These are phyloP conservation scores for Tetracladium setigerum DNA, from an alignment of 495 filamentous ascomycete genomes.

Conservation along the genomic window DNA sequence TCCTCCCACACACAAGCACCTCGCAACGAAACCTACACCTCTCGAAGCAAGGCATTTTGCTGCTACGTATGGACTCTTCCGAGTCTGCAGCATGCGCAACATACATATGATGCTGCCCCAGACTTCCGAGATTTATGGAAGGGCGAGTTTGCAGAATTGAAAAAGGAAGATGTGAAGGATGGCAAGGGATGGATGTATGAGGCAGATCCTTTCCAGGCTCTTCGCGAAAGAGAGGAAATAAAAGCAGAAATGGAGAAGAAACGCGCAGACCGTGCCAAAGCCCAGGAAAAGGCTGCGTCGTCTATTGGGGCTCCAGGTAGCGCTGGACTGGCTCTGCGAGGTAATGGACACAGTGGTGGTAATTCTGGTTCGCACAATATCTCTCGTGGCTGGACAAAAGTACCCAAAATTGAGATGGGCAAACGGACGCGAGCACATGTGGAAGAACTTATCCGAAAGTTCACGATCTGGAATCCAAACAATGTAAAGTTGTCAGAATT, in stretches of 20 bases:
- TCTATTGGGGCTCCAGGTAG: slow-evolving; percentile 34
- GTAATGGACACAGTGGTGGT: slow-evolving; percentile 22
- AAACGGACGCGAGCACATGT: slow-evolving; percentile 65
- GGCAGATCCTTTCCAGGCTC: slow-evolving; percentile 81
- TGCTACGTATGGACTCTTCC: slow-evolving; percentile 81
- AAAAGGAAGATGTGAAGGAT: slow-evolving; percentile 64
- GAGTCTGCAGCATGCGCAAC: slow-evolving; percentile 90
- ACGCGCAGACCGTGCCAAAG: slow-evolving; percentile 49
- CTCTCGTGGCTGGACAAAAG: slow-evolving; percentile 68
- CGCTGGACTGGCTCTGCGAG: slow-evolving; percentile 17
- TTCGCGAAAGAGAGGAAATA: slow-evolving; percentile 70
- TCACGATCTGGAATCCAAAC: slow-evolving; percentile 82
- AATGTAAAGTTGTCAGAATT: slow-evolving; percentile 50
- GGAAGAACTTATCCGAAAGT: slow-evolving; percentile 66
- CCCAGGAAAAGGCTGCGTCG: slow-evolving; percentile 54
- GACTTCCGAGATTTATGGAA: slow-evolving; percentile 84
- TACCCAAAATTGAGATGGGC: slow-evolving; percentile 90
- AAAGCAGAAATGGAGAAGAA: slow-evolving; percentile 67
- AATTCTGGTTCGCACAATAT: slow-evolving; percentile 28
- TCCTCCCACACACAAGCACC: slow-evolving; percentile 62
- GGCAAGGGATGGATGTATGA: slow-evolving; percentile 90
- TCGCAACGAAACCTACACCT: slow-evolving; percentile 61
- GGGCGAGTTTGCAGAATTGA: slow-evolving; percentile 69
- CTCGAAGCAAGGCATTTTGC: slow-evolving; percentile 90
- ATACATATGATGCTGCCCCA: slow-evolving; percentile 90